Conservation (phyloP, 2,329 filamentous ascomycete genomes). For the Phaeosphaeria sp. region DNA sequence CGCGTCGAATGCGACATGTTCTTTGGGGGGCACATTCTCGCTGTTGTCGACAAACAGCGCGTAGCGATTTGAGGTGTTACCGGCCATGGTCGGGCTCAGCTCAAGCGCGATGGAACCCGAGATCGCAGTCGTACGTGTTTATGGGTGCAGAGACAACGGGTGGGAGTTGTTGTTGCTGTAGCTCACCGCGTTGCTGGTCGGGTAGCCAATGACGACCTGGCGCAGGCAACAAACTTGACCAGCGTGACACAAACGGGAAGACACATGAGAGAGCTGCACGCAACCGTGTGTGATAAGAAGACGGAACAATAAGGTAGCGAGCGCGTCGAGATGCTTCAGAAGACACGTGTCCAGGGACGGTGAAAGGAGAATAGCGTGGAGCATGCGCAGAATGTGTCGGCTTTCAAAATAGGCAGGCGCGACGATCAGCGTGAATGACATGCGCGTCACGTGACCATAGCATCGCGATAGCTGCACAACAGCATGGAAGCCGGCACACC, state of each 20-base stretch:
- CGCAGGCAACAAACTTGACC: neutral
- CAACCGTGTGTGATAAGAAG: neutral
- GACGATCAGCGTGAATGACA: no score
- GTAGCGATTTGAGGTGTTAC: constrained; percentile 29
- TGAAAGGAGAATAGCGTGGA: neutral
- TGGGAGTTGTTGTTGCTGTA: neutral
- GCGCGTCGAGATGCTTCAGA: no score
- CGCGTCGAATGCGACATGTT: constrained; percentile 5
- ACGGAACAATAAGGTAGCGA: neutral
- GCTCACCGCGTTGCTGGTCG: neutral
- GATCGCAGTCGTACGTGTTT: neutral
- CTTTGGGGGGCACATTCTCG: constrained; percentile 7
- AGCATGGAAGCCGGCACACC: no score
- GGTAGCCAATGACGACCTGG: neutral
- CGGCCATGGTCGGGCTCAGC: constrained; percentile 17
- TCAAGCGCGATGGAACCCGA: neutral
- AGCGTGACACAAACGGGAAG: constrained; percentile 1
- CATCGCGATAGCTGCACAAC: no score
- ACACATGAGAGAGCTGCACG: neutral
- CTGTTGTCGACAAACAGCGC: constrained; percentile 27
- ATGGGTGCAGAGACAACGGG: neutral
- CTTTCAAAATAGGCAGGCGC: no score
- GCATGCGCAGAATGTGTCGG: no score
- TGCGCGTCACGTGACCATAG: no score
- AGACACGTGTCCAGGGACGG: no score